Evolutionary conservation across 805 yeast species (phyloP), one percentile per base, ranked within the genome.

Genomic region (Cyberlindnera petersonii): DNA sequence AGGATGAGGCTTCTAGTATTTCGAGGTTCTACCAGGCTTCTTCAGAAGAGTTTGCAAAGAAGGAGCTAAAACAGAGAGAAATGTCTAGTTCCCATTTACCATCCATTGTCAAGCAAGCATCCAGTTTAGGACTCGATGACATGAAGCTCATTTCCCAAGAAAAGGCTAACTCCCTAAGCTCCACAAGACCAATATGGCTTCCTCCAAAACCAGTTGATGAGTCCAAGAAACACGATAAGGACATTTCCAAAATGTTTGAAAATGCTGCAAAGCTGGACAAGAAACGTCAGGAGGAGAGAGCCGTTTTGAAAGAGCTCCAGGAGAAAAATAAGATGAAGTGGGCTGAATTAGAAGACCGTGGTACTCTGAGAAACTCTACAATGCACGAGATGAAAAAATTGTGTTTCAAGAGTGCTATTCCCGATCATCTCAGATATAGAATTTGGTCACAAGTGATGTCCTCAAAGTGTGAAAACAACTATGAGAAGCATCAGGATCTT

Each of bases 131-230:
- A 4, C 55, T 80, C 44, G 88, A 82, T 38, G 86, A 82, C 55
- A 59, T 77, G 44, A 60, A 66, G 34, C 60, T 83, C 24, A 71
- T 82, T 2, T 80, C 87, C 1, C 41, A 44, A 36, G 58, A 50
- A 33, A 53, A 54, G 35, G 42, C 46, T 16, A 42, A 52, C 5
- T 48, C 64, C 31, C 49, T 69, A 13, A 61, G 80, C 1, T 64
- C 69, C 18, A 79, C 88, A 2, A 63, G 91, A 44, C 89, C 85
- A 9, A 62, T 72, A 3, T 76, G 79, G 69, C 60, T 83, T 30
- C 91, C 93, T 1, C 86, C 88, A 30, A 83, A 82, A 55, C 60
- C 74, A 17, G 48, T 59, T 4, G 58, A 59, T 13, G 89, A 83
- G 47, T 69, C 71, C 13, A 47, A 59, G 28, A 75, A 71, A 44